Conservation (phyloP, 2,329 filamentous ascomycete species). For the Penicillium decumbens region DNA sequence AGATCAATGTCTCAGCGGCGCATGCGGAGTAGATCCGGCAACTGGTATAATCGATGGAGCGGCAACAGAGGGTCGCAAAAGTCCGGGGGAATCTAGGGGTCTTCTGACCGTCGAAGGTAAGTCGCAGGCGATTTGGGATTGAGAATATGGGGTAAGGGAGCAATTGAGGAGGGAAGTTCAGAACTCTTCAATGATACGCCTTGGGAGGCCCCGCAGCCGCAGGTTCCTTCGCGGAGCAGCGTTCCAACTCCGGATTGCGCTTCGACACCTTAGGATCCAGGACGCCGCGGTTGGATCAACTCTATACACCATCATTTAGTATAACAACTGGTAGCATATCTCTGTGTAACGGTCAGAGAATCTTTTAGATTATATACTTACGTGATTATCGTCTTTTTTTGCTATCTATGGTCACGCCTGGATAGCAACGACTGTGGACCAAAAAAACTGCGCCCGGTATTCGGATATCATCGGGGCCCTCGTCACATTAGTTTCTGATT, state of each 20-base stretch:
- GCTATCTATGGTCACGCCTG: too few species aligned
- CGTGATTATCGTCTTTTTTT: too few species aligned
- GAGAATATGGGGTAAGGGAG: conserved; percentile 1
- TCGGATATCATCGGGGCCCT: too few species aligned
- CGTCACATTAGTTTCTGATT: too few species aligned
- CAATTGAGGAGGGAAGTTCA: conserved; percentile 9
- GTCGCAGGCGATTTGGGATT: background rate
- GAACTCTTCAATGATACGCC: conserved; percentile 13
- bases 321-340: too few species aligned
- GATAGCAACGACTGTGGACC: too few species aligned
- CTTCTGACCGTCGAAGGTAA: background rate
- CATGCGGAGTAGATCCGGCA: background rate
- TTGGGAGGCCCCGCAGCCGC: conserved; percentile 13
- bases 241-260: conserved; percentile 13
- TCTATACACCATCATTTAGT: too few species aligned
- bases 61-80: background rate
- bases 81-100: background rate
- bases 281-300: background rate
- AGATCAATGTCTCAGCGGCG: conserved; percentile 11
- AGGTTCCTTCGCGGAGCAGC: conserved; percentile 19
- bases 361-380: too few species aligned
- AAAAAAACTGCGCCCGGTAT: too few species aligned
- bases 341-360: too few species aligned
- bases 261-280: conserved; percentile 1
- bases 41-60: background rate